Conservation (phyloP, 306 rosid genomes). For the Trifolium dubium region DNA sequence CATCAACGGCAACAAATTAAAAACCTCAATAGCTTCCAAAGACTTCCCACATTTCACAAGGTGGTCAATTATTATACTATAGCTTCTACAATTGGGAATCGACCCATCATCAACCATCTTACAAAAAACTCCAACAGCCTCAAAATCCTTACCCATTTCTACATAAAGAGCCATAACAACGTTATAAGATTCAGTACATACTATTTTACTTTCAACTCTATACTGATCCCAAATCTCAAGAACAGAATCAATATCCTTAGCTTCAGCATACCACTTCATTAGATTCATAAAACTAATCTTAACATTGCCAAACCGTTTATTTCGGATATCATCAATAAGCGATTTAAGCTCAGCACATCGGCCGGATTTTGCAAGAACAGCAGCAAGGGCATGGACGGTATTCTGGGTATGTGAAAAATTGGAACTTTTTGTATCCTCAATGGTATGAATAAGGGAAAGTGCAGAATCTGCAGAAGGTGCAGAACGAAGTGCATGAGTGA, state of each 20-base stretch:
- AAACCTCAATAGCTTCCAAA: conserved; percentile 63
- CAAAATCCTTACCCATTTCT: conserved; percentile 55
- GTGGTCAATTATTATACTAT: conserved; percentile 74
- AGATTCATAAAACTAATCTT: conserved; percentile 65
- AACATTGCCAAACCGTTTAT: conserved; percentile 54
- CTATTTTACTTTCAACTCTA: conserved; percentile 25
- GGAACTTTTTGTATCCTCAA: conserved; percentile 38
- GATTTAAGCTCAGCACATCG: conserved; percentile 55
- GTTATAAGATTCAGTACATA: conserved; percentile 70
- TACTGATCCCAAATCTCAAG: conserved; percentile 65
- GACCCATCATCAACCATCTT: conserved; percentile 71
- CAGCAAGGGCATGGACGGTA: conserved; percentile 70
- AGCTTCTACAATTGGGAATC: conserved; percentile 71
- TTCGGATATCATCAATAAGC: conserved; percentile 50
- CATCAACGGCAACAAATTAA: conserved; percentile 62
- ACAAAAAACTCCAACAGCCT: conserved; percentile 56
- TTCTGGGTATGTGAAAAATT: conserved; percentile 65
- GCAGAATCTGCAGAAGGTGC: conserved; percentile 81
- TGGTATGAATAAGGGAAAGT: conserved; percentile 49
- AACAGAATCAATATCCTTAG: conserved; percentile 65
- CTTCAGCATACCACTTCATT: conserved; percentile 69
- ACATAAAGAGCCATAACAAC: conserved; percentile 70
- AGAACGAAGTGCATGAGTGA: conserved; percentile 72
- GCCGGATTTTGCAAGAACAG: conserved; percentile 70
- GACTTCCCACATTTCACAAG: conserved; percentile 59